phyloP scores from a whole-genome alignment of 1,139 yeast genomes.

The Yarrowia galli region DNA sequence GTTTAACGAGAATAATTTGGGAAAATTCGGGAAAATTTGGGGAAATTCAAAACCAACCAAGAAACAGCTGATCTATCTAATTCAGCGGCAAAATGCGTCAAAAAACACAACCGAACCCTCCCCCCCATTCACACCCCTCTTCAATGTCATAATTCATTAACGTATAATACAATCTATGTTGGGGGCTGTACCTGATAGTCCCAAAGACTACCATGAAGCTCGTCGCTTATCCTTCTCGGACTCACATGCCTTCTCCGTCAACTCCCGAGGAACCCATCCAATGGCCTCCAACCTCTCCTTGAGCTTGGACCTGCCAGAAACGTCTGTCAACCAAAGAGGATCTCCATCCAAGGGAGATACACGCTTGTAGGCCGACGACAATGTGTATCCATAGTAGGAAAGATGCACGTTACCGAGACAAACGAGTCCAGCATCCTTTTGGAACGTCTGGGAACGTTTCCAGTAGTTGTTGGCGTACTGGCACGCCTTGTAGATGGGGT shows the following conservation, averaged over 20 bases:
- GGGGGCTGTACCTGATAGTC: too few species aligned
- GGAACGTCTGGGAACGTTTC: conserved; percentile 26
- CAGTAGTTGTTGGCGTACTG: conserved; percentile 32
- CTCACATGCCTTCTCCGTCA: not conserved
- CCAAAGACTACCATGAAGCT: conserved; percentile 15
- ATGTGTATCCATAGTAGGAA: conserved; percentile 27
- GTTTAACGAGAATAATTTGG: too few species aligned
- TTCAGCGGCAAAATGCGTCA: too few species aligned
- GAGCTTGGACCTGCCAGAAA: conserved; percentile 4
- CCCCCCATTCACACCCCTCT: not conserved
- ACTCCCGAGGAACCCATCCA: conserved; percentile 21
- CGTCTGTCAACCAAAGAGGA: conserved; percentile 15
- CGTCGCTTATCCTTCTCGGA: not conserved
- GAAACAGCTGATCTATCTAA: too few species aligned
- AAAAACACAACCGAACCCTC: too few species aligned
- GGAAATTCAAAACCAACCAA: too few species aligned
- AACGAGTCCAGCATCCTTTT: conserved; percentile 20
- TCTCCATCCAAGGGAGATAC: conserved; percentile 32
- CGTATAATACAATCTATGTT: conserved; percentile 19
- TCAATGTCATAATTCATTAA: conserved; percentile 15
- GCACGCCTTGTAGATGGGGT: conserved; percentile 20
- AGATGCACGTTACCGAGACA: conserved; percentile 8
- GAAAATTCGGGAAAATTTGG: too few species aligned
- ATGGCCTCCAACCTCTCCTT: conserved; percentile 18
- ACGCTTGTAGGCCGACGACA: conserved; percentile 27